Evolutionary conservation across 257 asterid genomes (phyloP), one percentile per base, ranked within the genome.

Genomic region (Plectranthus barbatus): DNA sequence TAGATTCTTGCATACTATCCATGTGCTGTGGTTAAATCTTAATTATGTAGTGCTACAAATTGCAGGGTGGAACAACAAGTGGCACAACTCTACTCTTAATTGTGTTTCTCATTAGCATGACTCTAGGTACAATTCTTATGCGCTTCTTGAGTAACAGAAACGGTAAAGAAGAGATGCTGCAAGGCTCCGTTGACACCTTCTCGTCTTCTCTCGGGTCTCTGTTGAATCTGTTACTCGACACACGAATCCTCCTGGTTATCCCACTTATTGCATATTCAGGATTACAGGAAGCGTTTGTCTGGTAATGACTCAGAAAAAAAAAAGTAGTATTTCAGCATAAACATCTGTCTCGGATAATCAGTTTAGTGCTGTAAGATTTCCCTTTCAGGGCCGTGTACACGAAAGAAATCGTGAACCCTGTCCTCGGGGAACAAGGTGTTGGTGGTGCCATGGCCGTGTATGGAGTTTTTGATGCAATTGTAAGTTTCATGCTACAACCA

Each of bases 371-470:
- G 9, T 23, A 37, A 5, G 59, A 44, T 62, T n/a, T 9, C 33
- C 62, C 17, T 61, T 69, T 26, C 31, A 88, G 98, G 96, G 96
- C 96, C 61, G 96, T 77, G 55, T 91, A 84, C 78, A 91, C 98
- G n/a, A 91, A 88, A 74, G 84, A 83, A 62, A 78, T 86, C 56
- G 96, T 91, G 59, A 71, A 81, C 75, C 98, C 98, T 44, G 62
- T 65, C 29, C 89, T 91, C 42, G 95, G 98, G n/a, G 95, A 91
- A 79, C 83, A 80, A 64, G 98, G 98, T 24, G 96, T 91, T 63
- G 98, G 95, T 33, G 98, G 95, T 65, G 93, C 83, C 69, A 91
- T 91, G 96, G 96, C 96, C 20, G 86, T 88, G 34, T 91, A 86
- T 68, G 98, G 98, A 62, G 66, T 80, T 74, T 86, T 83, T 71